Evolutionary conservation across 169 alveolate genomes (phyloP).

Genomic region (Ichthyophthirius multifiliis): DNA sequence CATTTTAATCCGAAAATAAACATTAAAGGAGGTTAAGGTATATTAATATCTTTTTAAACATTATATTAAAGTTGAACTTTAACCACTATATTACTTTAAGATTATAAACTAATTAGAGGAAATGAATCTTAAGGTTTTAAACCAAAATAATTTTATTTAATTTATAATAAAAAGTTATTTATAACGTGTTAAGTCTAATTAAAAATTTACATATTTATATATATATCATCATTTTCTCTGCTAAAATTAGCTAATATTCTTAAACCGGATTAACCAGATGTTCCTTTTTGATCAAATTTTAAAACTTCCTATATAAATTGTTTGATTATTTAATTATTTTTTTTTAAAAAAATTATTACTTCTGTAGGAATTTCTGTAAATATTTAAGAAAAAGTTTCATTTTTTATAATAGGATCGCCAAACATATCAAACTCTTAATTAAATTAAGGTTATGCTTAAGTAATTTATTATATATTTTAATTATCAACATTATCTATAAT

Average conservation of each 20-base stretch:
- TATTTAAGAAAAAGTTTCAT: background rate
- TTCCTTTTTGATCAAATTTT: background rate
- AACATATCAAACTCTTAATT: background rate
- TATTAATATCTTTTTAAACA: constrained; percentile 16
- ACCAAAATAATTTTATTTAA: constrained; percentile 1
- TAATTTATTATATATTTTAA: background rate
- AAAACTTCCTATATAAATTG: background rate
- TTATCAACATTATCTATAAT: background rate
- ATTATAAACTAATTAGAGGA: background rate
- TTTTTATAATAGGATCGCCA: background rate
- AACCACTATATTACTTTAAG: background rate
- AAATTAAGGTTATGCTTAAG: background rate
- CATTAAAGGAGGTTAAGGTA: constrained; percentile 44
- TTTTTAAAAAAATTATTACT: background rate
- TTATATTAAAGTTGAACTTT: background rate
- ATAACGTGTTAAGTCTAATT: background rate
- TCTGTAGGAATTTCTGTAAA: background rate
- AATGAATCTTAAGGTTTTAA: background rate
- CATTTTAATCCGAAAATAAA: constrained; percentile 51
- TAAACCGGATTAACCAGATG: background rate
- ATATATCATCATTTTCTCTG: background rate
- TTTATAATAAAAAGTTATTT: background rate
- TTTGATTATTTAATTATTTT: background rate
- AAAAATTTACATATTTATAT: background rate
- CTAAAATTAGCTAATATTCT: background rate